phyloP scores from a whole-genome alignment of 768 basidiomycete species.

The Cystofilobasidium bisporidii region DNA sequence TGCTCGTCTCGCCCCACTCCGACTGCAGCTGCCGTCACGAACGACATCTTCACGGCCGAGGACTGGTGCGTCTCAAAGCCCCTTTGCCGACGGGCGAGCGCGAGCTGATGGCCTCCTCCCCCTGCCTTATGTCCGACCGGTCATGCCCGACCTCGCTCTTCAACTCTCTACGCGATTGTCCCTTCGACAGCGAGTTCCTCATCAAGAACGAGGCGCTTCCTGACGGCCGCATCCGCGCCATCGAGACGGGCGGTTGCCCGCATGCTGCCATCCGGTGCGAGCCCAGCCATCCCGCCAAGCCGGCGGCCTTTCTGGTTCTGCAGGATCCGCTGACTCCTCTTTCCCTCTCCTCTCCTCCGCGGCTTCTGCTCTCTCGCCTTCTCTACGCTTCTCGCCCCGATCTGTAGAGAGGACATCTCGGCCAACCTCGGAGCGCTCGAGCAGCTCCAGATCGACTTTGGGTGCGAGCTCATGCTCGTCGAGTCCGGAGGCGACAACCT shows the following conservation, averaged over 20 bases:
- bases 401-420: slow-evolving; percentile 68
- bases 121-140: no score
- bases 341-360: background rate
- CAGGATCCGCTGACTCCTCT: background rate
- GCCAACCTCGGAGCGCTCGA: slow-evolving; percentile 95
- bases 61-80: slow-evolving; percentile 13
- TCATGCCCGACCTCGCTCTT: background rate
- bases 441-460: slow-evolving; percentile 80
- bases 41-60: slow-evolving; percentile 88
- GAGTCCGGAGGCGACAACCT: slow-evolving; percentile 57
- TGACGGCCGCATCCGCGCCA: slow-evolving; percentile 67
- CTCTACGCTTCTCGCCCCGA: background rate
- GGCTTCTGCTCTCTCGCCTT: background rate
- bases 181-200: slow-evolving; percentile 60
- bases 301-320: background rate
- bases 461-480: slow-evolving; percentile 81
- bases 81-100: background rate
- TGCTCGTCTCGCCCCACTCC: background rate
- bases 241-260: slow-evolving; percentile 90
- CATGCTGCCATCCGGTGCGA: slow-evolving; percentile 81
- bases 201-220: slow-evolving; percentile 86
- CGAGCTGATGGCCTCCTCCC: no score
- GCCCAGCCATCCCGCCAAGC: background rate
- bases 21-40: slow-evolving; percentile 84
- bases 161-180: no score